Evolutionary conservation across 2,329 filamentous ascomycete genomes (phyloP).

Genomic region (Phialophora verrucosa): DNA sequence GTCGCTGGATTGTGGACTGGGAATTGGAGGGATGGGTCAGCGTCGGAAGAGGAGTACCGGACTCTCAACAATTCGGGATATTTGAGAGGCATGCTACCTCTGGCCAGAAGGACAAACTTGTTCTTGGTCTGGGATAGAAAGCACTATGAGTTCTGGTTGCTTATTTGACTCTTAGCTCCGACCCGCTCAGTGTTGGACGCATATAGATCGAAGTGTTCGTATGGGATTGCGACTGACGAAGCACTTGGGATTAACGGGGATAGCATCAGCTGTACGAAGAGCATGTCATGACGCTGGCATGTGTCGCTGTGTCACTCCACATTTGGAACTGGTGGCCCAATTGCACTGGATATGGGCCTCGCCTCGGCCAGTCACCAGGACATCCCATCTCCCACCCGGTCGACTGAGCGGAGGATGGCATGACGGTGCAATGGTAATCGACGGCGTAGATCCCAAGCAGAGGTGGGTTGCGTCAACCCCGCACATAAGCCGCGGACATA

Average conservation of each 20-base stretch:
- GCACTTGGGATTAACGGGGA: neutral
- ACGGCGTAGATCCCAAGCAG: neutral
- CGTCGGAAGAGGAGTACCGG: slow-evolving; percentile 10
- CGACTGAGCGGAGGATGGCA: neutral
- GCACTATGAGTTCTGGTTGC: neutral
- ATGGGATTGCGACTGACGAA: too few species aligned
- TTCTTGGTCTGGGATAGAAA: neutral
- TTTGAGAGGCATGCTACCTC: slow-evolving; percentile 1
- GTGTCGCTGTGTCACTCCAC: neutral
- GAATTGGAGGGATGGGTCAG: slow-evolving; percentile 23
- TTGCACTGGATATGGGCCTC: neutral
- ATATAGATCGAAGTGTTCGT: neutral
- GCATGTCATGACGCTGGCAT: neutral
- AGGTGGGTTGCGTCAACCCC: neutral
- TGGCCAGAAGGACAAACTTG: neutral
- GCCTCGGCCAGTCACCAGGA: neutral
- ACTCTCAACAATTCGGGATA: slow-evolving; percentile 9
- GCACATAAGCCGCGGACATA: neutral
- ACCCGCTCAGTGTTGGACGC: neutral
- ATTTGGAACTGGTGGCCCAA: neutral
- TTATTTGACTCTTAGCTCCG: neutral
- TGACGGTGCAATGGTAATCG: neutral
- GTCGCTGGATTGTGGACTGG: slow-evolving; percentile 33
- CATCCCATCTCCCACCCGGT: neutral
- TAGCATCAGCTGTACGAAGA: neutral